Conservation (phyloP, 352 stramenopile species). For the Pythium insidiosum region DNA sequence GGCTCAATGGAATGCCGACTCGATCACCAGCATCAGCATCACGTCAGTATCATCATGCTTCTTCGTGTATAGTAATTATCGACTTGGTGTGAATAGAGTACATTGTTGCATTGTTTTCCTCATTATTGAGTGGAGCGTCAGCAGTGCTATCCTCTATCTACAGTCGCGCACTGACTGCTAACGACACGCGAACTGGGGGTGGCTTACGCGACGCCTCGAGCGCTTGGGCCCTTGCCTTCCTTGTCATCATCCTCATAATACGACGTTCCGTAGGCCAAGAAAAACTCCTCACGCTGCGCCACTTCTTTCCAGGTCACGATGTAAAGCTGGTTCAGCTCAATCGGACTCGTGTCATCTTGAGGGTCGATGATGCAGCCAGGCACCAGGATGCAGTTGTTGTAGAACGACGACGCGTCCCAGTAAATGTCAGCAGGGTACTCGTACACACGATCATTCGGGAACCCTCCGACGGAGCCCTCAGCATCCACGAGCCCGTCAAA, state of each 20-base stretch:
- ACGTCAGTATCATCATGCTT: too few species aligned
- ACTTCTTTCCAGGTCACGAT: constrained; percentile 88
- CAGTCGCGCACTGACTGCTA: too few species aligned
- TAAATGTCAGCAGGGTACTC: constrained; percentile 81
- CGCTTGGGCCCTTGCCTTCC: too few species aligned
- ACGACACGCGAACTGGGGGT: too few species aligned
- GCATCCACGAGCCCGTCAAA: constrained; percentile 82
- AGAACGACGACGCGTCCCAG: constrained; percentile 82
- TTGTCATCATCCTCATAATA: constrained; percentile 86
- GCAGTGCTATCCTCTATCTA: too few species aligned
- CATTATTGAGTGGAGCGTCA: too few species aligned
- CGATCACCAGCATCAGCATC: too few species aligned
- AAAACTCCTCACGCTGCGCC: constrained; percentile 77
- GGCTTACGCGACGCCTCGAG: too few species aligned
- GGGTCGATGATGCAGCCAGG: constrained; percentile 76
- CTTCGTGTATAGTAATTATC: too few species aligned
- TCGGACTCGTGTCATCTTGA: constrained; percentile 65
- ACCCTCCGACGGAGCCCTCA: constrained; percentile 74
- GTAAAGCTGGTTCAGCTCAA: constrained; percentile 81
- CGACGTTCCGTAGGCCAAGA: constrained; percentile 82
- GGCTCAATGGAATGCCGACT: too few species aligned
- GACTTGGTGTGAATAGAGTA: too few species aligned
- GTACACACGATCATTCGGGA: constrained; percentile 84
- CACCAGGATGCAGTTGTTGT: constrained; percentile 89
- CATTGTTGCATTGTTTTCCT: too few species aligned